These are phyloP conservation scores for Boletus fagicola DNA, from an alignment of 768 basidiomycete species.

Conservation along the genomic window DNA sequence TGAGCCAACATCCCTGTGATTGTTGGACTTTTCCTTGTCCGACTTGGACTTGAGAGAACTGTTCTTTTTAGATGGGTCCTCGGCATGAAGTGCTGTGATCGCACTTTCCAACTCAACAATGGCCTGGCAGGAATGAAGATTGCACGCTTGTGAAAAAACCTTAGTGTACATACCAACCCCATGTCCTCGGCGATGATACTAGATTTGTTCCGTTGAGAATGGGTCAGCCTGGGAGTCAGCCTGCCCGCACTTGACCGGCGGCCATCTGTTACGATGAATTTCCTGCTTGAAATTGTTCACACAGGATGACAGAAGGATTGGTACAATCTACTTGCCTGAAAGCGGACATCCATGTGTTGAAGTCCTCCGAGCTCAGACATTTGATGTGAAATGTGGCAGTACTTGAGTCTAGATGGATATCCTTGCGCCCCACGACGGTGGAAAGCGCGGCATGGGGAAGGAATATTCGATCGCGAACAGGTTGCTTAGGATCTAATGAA, in stretches of 20 bases:
- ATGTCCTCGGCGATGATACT: conserved; percentile 63
- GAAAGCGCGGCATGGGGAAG: conserved; percentile 75
- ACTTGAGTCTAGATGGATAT: conserved; percentile 78
- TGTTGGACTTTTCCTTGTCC: conserved; percentile 46
- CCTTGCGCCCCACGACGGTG: conserved; percentile 66
- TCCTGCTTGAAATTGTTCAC: conserved; percentile 42
- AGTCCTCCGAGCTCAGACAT: conserved; percentile 69
- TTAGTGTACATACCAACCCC: conserved; percentile 46
- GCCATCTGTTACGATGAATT: conserved; percentile 49
- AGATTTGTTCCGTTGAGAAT: conserved; percentile 49
- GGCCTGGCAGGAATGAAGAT: conserved; percentile 39
- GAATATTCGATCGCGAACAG: conserved; percentile 66
- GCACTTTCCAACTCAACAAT: conserved; percentile 59
- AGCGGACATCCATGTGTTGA: conserved; percentile 69
- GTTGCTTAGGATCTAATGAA: conserved; percentile 68
- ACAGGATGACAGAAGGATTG: conserved; percentile 9
- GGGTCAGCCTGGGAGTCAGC: conserved; percentile 40
- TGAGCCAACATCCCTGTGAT: conserved; percentile 30
- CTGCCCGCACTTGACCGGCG: conserved; percentile 36
- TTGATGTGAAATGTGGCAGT: conserved; percentile 81
- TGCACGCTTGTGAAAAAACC: neutral
- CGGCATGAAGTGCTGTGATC: conserved; percentile 42
- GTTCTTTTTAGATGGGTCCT: conserved; percentile 38
- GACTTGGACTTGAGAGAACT: conserved; percentile 34
- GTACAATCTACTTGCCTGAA: conserved; percentile 52